Conservation (phyloP, 345 rosid genomes). For the Aquilaria sinensis region DNA sequence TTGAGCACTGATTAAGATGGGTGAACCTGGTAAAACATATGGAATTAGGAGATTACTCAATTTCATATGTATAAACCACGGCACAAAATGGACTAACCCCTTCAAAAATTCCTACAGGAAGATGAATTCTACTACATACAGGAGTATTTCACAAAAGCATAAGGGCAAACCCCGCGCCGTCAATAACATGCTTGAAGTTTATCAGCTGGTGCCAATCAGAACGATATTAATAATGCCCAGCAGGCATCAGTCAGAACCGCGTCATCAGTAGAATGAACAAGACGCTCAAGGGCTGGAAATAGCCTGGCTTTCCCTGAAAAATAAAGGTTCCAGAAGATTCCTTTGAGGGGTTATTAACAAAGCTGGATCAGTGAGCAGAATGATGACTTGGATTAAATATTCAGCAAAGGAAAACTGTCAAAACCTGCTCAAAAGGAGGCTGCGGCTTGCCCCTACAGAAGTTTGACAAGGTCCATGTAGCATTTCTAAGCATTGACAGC, state of each 20-base stretch:
- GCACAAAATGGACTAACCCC: constrained; percentile 6
- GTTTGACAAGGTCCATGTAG: constrained; percentile 96
- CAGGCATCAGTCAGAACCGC: constrained; percentile 83
- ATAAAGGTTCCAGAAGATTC: no score
- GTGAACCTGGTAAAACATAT: constrained; percentile 33
- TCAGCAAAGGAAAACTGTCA: no score
- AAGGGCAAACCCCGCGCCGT: constrained; percentile 61
- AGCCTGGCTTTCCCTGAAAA: constrained; percentile 54
- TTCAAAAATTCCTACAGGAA: neutral
- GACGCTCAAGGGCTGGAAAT: constrained; percentile 63
- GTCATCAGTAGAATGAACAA: constrained; percentile 62
- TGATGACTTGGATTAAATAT: no score
- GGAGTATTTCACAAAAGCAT: constrained; percentile 56
- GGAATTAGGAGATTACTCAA: neutral
- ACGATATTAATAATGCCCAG: constrained; percentile 79
- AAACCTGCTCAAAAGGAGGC: constrained; percentile 83
- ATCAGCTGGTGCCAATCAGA: constrained; percentile 76
- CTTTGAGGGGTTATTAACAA: no score
- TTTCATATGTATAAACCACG: constrained; percentile 3
- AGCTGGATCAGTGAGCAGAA: no score
- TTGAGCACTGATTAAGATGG: constrained; percentile 56
- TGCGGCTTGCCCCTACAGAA: constrained; percentile 96
- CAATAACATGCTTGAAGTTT: constrained; percentile 75
- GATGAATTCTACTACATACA: constrained; percentile 43
- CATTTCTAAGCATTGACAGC: constrained; percentile 92